Conservation (phyloP, 345 rosid genomes). For the Dimocarpus longan region DNA sequence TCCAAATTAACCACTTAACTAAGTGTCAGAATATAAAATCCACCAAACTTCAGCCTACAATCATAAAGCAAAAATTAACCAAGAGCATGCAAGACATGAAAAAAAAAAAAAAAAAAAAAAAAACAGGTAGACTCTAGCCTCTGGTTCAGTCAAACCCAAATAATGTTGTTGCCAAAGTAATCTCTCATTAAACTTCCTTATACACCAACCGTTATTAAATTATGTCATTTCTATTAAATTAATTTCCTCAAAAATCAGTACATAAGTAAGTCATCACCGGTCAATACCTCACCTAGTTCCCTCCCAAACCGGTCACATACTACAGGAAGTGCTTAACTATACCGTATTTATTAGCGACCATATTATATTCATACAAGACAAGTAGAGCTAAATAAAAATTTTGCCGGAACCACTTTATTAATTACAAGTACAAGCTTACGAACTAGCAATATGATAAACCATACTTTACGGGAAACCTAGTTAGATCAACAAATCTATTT, state of each 20-base stretch:
- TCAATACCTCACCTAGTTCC: neutral
- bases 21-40: neutral
- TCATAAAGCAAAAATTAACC: neutral
- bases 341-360: conserved; percentile 9
- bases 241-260: neutral
- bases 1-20: neutral
- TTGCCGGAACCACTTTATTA: neutral
- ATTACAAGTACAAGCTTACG: conserved; percentile 1
- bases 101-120: neutral
- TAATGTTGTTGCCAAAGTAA: too few species aligned
- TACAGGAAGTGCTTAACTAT: neutral
- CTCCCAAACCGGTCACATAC: neutral
- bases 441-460: neutral
- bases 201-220: too few species aligned
- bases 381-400: conserved; percentile 18
- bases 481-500: conserved; percentile 2
- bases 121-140: too few species aligned
- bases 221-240: too few species aligned
- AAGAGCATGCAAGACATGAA: neutral
- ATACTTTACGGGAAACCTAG: neutral
- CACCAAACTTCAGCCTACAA: neutral
- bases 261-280: conserved; percentile 10
- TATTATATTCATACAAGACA: conserved; percentile 15
- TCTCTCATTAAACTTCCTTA: too few species aligned
- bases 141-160: too few species aligned